phyloP scores from a whole-genome alignment of 73 alveolate genomes.

The Paraurostyla sp. region DNA sequence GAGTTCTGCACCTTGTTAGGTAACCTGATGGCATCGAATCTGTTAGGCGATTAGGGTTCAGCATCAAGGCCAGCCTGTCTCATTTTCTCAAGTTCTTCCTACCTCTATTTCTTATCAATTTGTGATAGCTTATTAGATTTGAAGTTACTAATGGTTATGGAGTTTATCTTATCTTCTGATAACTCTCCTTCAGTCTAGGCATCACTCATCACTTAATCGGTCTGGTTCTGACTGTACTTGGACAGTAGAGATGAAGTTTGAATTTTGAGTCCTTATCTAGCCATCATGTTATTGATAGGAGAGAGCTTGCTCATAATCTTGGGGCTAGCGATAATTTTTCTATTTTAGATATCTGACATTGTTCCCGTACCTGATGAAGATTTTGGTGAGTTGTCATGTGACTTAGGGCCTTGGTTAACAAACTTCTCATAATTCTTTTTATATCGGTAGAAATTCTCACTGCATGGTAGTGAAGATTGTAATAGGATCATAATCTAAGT shows the following conservation, averaged over 20 bases:
- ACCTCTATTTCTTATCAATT: constrained; percentile 41
- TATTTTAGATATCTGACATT: not conserved
- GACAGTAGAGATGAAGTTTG: not conserved
- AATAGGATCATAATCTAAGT: constrained; percentile 54
- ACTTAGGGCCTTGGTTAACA: constrained; percentile 50
- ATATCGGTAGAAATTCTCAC: constrained; percentile 69
- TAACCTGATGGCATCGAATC: constrained; percentile 49
- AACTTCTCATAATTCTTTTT: constrained; percentile 63
- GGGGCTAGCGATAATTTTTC: constrained; percentile 60
- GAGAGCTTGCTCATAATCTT: constrained; percentile 66
- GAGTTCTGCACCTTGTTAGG: constrained; percentile 30
- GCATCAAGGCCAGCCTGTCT: not conserved
- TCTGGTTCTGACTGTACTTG: not conserved
- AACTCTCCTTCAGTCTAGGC: not conserved
- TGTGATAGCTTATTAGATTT: constrained; percentile 57
- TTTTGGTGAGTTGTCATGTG: constrained; percentile 20
- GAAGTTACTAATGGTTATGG: constrained; percentile 46
- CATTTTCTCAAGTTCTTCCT: constrained; percentile 21
- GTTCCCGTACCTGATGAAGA: not conserved
- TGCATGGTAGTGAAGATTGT: constrained; percentile 69
- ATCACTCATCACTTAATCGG: not conserved
- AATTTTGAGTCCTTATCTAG: constrained; percentile 2
- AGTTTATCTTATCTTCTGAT: constrained; percentile 37
- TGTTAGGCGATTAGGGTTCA: constrained; percentile 44
- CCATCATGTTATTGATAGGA: constrained; percentile 33